Conservation (phyloP, 768 basidiomycete genomes). For the Tylopilus cervinicoccineus region DNA sequence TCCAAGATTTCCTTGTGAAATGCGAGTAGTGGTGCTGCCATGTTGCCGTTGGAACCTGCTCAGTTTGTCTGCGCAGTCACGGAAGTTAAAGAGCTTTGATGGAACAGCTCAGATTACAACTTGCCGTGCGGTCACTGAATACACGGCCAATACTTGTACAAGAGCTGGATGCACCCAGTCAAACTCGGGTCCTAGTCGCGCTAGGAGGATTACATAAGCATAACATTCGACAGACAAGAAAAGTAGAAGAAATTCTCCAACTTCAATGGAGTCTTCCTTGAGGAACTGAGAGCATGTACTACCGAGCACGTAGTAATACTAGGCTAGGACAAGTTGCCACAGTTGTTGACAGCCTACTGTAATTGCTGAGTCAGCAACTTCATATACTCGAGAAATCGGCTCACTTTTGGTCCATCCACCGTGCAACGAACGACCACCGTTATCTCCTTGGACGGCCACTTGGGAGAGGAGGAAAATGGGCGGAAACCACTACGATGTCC, state of each 20-base stretch:
- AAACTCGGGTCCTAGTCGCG: too few species aligned
- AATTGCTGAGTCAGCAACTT: slow-evolving; percentile 17
- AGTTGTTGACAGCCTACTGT: not conserved
- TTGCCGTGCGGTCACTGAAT: not conserved
- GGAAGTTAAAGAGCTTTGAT: not conserved
- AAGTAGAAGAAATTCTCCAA: too few species aligned
- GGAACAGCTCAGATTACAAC: slow-evolving; percentile 1
- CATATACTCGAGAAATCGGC: not conserved
- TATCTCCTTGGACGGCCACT: not conserved
- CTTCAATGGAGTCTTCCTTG: too few species aligned
- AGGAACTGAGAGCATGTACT: too few species aligned
- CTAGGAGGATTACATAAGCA: not conserved
- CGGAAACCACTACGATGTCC: slow-evolving; percentile 54
- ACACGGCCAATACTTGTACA: not conserved
- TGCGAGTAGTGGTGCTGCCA: slow-evolving; percentile 41
- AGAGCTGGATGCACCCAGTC: not conserved
- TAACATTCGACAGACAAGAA: not conserved
- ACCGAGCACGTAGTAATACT: too few species aligned
- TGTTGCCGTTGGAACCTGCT: slow-evolving; percentile 2
- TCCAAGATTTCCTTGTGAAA: slow-evolving; percentile 69
- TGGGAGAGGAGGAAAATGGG: slow-evolving; percentile 6
- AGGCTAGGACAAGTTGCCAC: too few species aligned
- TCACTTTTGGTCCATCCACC: not conserved
- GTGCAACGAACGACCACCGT: not conserved
- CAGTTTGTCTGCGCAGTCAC: not conserved